phyloP scores from a whole-genome alignment of 148 eudicot genomes.

The Polygonum aviculare region DNA sequence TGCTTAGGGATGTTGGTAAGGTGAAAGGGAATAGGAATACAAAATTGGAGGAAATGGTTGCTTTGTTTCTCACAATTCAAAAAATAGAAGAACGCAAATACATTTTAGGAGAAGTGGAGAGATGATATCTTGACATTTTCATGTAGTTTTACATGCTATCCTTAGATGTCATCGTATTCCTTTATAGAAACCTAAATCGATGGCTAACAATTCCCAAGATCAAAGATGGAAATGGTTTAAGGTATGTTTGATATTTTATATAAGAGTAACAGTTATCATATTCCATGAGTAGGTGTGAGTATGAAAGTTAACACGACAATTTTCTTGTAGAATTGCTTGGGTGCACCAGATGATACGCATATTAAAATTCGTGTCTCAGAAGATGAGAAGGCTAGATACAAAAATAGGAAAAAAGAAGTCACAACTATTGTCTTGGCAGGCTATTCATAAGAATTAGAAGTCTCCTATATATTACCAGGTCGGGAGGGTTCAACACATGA shows the following conservation, averaged over 20 bases:
- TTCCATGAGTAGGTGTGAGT: background rate
- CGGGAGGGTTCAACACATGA: background rate
- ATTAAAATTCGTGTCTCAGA: background rate
- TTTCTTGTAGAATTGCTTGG: slow-evolving; percentile 2
- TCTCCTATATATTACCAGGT: background rate
- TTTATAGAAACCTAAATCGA: background rate
- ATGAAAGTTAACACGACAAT: background rate
- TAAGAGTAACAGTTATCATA: background rate
- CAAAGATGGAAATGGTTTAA: background rate
- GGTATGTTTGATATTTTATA: background rate
- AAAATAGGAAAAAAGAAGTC: background rate
- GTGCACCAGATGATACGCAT: background rate
- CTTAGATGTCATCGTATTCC: background rate
- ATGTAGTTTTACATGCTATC: background rate
- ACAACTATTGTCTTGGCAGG: background rate
- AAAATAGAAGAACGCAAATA: background rate
- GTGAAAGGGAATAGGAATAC: background rate
- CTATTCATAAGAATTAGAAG: background rate
- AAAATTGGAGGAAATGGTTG: background rate
- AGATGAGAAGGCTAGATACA: background rate
- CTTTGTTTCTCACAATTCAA: background rate
- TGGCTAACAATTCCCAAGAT: background rate
- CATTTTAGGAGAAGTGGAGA: background rate
- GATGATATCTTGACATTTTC: background rate
- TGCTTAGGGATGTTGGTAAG: background rate